Conservation (phyloP, 805 yeast species). For the Schizosaccharomyces lindneri region DNA sequence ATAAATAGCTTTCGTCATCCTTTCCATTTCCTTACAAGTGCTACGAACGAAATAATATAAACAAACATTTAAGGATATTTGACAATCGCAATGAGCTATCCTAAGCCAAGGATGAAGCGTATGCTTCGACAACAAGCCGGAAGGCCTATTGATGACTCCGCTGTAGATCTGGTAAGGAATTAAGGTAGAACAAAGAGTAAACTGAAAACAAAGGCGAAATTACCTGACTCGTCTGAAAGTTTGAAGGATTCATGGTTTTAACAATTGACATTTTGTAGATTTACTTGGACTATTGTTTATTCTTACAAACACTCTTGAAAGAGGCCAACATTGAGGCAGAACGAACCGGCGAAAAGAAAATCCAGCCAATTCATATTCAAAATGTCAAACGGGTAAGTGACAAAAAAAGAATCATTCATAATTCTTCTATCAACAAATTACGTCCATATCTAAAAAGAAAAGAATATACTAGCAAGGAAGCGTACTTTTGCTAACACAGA, state of each 20-base stretch:
- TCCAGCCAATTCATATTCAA: neutral
- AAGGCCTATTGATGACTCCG: neutral
- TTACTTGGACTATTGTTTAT: neutral
- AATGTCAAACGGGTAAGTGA: neutral
- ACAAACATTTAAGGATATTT: too few relatives aligned
- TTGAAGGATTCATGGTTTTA: too few relatives aligned
- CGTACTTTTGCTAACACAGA: neutral
- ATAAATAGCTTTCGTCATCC: too few relatives aligned
- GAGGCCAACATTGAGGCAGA: constrained; percentile 2
- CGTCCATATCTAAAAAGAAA: neutral
- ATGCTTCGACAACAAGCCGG: neutral
- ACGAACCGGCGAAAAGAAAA: neutral
- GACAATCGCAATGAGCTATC: neutral
- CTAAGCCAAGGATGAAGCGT: neutral
- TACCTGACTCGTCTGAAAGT: too few relatives aligned
- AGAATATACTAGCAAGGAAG: too few relatives aligned
- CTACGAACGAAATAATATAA: too few relatives aligned
- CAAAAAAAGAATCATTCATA: neutral
- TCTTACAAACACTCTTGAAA: neutral
- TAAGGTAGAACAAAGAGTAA: neutral
- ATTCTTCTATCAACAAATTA: neutral
- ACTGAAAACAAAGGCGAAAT: too few relatives aligned
- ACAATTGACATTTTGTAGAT: neutral
- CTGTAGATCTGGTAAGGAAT: neutral
- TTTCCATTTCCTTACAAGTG: too few relatives aligned